phyloP scores from a whole-genome alignment of 306 rosid genomes.

The Vigna hirtella region DNA sequence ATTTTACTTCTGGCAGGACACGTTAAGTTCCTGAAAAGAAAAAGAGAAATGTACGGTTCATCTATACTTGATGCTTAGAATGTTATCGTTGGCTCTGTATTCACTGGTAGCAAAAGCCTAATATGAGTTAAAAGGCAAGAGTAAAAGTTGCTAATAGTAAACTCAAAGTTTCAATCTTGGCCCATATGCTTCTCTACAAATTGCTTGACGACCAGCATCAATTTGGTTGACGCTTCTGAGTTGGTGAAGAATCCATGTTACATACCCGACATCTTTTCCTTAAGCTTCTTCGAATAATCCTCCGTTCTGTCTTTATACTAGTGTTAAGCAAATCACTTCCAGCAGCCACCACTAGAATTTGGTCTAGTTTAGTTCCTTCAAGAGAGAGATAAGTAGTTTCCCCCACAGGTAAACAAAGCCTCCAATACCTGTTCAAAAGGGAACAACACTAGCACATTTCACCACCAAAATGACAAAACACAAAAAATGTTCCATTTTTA shows the following conservation, averaged over 20 bases:
- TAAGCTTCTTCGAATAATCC: slow-evolving; percentile 68
- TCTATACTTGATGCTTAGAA: too few species aligned
- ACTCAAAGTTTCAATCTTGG: slow-evolving; percentile 8
- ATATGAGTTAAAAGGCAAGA: neutral
- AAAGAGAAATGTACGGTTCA: too few species aligned
- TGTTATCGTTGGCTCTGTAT: too few species aligned
- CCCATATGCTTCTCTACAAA: slow-evolving; percentile 54
- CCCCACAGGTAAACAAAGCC: slow-evolving; percentile 74
- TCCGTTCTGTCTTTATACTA: slow-evolving; percentile 56
- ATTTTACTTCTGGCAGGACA: too few species aligned
- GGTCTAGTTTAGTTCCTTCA: slow-evolving; percentile 57
- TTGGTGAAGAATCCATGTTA: slow-evolving; percentile 81
- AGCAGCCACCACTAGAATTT: slow-evolving; percentile 71
- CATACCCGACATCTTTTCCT: slow-evolving; percentile 62
- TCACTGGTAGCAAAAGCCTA: neutral
- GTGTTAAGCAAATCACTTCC: slow-evolving; percentile 64
- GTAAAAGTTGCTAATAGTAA: slow-evolving; percentile 33
- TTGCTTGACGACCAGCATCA: slow-evolving; percentile 63
- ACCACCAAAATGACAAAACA: neutral
- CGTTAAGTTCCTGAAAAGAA: too few species aligned
- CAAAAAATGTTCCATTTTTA: neutral
- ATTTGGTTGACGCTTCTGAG: slow-evolving; percentile 54
- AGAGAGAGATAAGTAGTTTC: slow-evolving; percentile 38
- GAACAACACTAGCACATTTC: neutral
- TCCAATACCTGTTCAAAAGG: slow-evolving; percentile 68